A percentile compares a stretch with the other conserved stretches of the same genome.
Conservation (phyloP, 2,329 filamentous ascomycete genomes). For the Bimuria novae-zelandiae region DNA sequence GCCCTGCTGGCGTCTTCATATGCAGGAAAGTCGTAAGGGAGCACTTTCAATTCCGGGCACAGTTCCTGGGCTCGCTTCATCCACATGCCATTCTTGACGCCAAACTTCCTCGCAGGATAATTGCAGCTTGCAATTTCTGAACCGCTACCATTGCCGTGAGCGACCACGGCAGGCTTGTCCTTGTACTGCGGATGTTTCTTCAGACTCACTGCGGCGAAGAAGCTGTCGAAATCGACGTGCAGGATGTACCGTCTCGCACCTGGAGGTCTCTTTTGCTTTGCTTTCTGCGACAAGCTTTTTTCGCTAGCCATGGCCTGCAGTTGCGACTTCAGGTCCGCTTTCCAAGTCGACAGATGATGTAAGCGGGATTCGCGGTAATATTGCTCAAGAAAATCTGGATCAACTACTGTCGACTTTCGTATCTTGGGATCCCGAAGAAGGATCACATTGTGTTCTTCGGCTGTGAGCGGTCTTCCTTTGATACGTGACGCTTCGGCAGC, state of each 20-base stretch:
- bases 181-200: conserved; percentile 75
- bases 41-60: conserved; percentile 81
- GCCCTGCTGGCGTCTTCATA: conserved; percentile 89
- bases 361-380: conserved; percentile 94
- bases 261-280: conserved; percentile 58
- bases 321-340: conserved; percentile 87
- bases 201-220: conserved; percentile 91
- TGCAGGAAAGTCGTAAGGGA: conserved; percentile 94
- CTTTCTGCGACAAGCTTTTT: conserved; percentile 59
- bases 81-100: conserved; percentile 99
- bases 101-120: conserved; percentile 83
- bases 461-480: conserved; percentile 62
- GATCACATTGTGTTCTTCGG: conserved; percentile 89
- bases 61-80: conserved; percentile 87
- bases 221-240: conserved; percentile 98
- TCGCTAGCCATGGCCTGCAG: conserved; percentile 81
- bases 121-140: conserved; percentile 99
- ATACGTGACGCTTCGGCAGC: conserved; percentile 10
- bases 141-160: conserved; percentile 80
- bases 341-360: conserved; percentile 96
- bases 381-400: conserved; percentile 91
- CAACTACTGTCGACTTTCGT: conserved; percentile 85
- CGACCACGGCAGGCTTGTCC: conserved; percentile 84
- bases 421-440: conserved; percentile 83
- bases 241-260: conserved; percentile 80